Conservation (phyloP, 768 basidiomycete species). For the Boletus tomentosulus region DNA sequence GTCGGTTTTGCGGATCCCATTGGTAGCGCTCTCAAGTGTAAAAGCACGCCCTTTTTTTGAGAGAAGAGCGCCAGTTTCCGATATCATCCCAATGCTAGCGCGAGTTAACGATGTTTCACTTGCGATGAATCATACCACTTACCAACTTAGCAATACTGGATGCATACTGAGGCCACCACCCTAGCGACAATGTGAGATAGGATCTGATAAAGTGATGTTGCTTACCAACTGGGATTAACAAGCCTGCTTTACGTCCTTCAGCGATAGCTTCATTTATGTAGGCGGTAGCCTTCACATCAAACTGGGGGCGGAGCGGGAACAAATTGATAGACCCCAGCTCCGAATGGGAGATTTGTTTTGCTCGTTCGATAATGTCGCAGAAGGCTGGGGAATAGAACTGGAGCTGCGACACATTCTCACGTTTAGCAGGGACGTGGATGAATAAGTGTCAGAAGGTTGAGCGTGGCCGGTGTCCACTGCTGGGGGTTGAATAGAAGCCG, state of each 20-base stretch:
- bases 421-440: neutral
- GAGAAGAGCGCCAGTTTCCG: neutral
- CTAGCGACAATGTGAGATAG: neutral
- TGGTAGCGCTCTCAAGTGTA: neutral
- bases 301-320: neutral
- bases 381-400: neutral
- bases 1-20: conserved; percentile 3
- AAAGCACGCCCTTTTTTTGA: neutral
- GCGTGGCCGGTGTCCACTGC: neutral
- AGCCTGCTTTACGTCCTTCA: neutral
- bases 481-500: neutral
- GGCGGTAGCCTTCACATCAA: neutral
- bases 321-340: neutral
- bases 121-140: neutral
- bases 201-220: neutral
- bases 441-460: neutral
- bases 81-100: conserved; percentile 5
- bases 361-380: neutral
- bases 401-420: neutral
- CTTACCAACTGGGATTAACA: neutral
- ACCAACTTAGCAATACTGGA: neutral
- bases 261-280: neutral
- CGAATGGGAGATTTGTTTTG: neutral
- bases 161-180: neutral
- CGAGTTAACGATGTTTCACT: neutral